These are phyloP conservation scores for Mychonastes homosphaera DNA, from an alignment of 139 green algal genomes.

Conservation along the genomic window DNA sequence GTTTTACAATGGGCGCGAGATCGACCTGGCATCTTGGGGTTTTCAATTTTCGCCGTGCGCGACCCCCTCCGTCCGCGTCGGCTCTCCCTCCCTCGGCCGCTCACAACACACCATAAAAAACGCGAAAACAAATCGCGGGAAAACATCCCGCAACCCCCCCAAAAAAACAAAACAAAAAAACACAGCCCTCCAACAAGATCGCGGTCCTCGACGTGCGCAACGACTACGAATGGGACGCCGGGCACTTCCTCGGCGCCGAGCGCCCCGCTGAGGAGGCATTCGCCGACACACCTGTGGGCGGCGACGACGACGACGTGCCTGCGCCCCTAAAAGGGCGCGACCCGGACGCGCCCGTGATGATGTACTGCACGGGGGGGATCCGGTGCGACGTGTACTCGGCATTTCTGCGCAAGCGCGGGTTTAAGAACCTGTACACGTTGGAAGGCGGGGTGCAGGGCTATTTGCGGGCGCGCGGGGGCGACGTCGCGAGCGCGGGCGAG, in stretches of 20 bases:
- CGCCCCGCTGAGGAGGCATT: constrained; percentile 76
- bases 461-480: constrained; percentile 14
- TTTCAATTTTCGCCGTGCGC: too few relatives aligned
- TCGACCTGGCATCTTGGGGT: too few relatives aligned
- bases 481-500: background rate
- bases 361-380: constrained; percentile 99
- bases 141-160: too few relatives aligned
- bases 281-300: constrained; percentile 64
- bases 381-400: constrained; percentile 97
- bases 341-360: constrained; percentile 77
- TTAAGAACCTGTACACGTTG: constrained; percentile 89
- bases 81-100: too few relatives aligned
- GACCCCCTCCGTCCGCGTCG: too few relatives aligned
- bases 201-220: constrained; percentile 94
- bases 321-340: constrained; percentile 34
- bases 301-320: constrained; percentile 34
- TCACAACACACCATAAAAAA: too few relatives aligned
- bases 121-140: too few relatives aligned
- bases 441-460: constrained; percentile 83
- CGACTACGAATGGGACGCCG: constrained; percentile 96
- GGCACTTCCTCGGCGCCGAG: constrained; percentile 73
- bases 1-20: too few relatives aligned
- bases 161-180: too few relatives aligned
- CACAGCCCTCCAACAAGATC: constrained; percentile 26
- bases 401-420: constrained; percentile 71